Evolutionary conservation across 2,329 filamentous ascomycete species (phyloP), one percentile per base, ranked within the genome.

Genomic region (Botrytis deweyae): DNA sequence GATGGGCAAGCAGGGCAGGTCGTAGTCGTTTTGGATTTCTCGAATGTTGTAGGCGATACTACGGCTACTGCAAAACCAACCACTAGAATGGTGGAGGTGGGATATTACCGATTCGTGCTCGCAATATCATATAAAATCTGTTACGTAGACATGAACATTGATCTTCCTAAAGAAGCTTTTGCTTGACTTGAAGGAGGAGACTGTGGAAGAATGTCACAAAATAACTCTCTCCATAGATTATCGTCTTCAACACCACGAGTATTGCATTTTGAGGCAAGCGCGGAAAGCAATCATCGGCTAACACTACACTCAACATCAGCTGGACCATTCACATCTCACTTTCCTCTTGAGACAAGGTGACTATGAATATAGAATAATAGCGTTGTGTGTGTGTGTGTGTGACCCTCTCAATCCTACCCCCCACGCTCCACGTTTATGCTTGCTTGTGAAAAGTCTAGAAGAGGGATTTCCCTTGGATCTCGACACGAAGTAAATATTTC

Each of bases 241-340:
- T 29, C 64, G 42, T 46, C 63, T 25, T 46, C 63, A 46, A 8
- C 59, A 62, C 33, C 33, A 55, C 25, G 42, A 59, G 25, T 29
- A 61, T 58, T 46, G 29, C 29, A 70, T n/a, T 18, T 18, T 3
- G 42, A 38, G 29, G 42, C 20, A 38, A 49, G 36, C 38, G 58
- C n/a, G 52, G 22, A 40, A 42, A 18, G 62, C 49, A 42, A 40
- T n/a, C 25, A 69, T 69, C 49, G 36, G 66, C 25, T 58, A 59
- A 55, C 59, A 40, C 18, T 58, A 58, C 36, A 25, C 16, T 64
- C 42, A n/a, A 38, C 42, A 63, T 71, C 69, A 71, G 58, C 69
- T 71, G 69, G 33, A 29, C 58, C 69, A 71, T 64, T 71, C 25
- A 71, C 40, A 71, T 71, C 42, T 64, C 58, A 29, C 29, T 44